Percentiles rank a stretch among this genome's conserved stretches.
phyloP scores from a whole-genome alignment of 2,329 filamentous ascomycete genomes.

The Colletotrichum tofieldiae region DNA sequence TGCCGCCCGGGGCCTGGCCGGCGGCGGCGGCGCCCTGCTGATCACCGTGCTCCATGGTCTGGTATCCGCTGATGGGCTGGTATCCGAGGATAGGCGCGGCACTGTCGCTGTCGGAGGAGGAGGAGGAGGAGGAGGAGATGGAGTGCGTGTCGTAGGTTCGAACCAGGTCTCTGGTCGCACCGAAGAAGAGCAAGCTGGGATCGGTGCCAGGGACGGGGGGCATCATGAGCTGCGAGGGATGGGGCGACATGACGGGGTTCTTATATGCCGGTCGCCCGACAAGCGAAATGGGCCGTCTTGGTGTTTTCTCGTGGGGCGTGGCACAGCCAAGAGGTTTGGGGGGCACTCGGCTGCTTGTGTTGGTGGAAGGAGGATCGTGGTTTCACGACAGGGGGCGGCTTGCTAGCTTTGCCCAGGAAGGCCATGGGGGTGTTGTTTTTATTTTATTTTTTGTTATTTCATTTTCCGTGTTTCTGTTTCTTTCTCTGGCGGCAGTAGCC shows the following conservation, averaged over 20 bases:
- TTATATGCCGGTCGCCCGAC: neutral
- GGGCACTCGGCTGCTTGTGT: neutral
- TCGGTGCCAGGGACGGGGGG: constrained; percentile 19
- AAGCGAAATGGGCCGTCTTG: constrained; percentile 10
- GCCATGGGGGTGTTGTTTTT: neutral
- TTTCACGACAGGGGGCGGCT: constrained; percentile 2
- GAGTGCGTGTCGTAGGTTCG: neutral
- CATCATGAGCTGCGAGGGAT: constrained; percentile 11
- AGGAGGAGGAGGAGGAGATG: neutral
- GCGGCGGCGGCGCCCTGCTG: neutral
- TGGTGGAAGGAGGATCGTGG: constrained; percentile 2
- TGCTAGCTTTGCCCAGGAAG: constrained; percentile 1
- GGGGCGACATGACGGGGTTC: constrained; percentile 3
- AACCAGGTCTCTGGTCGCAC: neutral
- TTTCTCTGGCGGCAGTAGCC: neutral
- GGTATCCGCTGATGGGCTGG: neutral
- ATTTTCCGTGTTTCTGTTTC: neutral
- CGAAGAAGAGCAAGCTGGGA: constrained; percentile 1
- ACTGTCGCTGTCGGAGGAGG: neutral
- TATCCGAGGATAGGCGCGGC: neutral
- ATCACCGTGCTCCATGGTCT: neutral
- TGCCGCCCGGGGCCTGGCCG: neutral
- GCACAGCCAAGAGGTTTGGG: neutral
- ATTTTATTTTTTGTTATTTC: neutral
- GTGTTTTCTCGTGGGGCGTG: constrained; percentile 4